Conservation (phyloP, 371 early-diverging fungal genomes). For the Mucor racemosus region DNA sequence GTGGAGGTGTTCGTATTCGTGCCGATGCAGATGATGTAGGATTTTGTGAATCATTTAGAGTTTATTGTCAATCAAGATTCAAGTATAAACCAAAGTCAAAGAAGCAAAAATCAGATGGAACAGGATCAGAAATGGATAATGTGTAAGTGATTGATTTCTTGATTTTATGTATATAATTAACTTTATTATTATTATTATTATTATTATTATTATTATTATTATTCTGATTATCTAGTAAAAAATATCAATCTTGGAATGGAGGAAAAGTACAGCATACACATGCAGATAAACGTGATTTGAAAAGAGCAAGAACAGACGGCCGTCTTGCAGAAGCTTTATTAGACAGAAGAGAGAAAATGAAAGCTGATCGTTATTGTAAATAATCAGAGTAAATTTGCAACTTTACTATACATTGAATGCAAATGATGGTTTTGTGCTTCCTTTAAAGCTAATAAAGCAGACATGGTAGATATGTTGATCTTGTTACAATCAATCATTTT, state of each 20-base stretch:
- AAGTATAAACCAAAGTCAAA: conserved; percentile 49
- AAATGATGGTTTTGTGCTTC: conserved; percentile 1
- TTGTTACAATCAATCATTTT: conserved; percentile 4
- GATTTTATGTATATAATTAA: no score
- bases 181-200: no score
- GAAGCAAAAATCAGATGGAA: conserved; percentile 35
- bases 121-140: conserved; percentile 37
- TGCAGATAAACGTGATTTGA: conserved; percentile 55
- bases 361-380: conserved; percentile 87
- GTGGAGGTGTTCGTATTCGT: conserved; percentile 60
- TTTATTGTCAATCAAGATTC: conserved; percentile 73
- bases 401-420: not conserved
- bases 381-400: conserved; percentile 32
- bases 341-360: conserved; percentile 81
- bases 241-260: conserved; percentile 44
- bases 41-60: conserved; percentile 72
- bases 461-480: not conserved
- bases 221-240: conserved; percentile 28
- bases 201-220: no score
- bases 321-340: conserved; percentile 77
- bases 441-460: conserved; percentile 11
- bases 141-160: conserved; percentile 34
- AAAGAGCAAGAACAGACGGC: conserved; percentile 75
- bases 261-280: conserved; percentile 59
- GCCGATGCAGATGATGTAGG: conserved; percentile 79